Base-by-base conservation (phyloP, 2,329 filamentous ascomycete genomes). In the Periconia sp. region DNA sequence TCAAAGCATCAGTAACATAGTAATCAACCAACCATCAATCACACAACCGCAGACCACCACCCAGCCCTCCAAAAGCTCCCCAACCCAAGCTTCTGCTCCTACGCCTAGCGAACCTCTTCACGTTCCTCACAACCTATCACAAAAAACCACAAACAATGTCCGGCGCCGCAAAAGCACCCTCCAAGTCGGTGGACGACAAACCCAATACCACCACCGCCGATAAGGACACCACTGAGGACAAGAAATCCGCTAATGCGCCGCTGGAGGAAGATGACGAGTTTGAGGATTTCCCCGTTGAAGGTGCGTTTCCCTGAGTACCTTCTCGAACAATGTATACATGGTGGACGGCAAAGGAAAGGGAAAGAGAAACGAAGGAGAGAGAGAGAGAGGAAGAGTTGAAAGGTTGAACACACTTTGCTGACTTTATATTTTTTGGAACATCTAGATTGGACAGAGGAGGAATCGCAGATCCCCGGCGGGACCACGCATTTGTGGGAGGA, bases 251-350 rank as follows among this genome's bases (percentile, higher is more conserved):
- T 54, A 75, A 81, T 50, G 79, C 87, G 33, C 84, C 89, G 54
- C 83, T 97, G 27, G 94, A 96, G 75, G 94, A 99, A 75, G 94
- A 99, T 71, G 94, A 99, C 75, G 94, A 99, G 79, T 99, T 99
- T 69, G 94, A 99, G 74, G 94, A 99, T 75, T 99, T 99, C 71
- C 94, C 94, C 23, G 90, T 96, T 52, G 93, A 99, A 78, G 92
- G 94, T 96, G 77, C 52, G 68, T 19, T 14, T 9, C 14, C 27
- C 57, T 18, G 30, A 14, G n/a, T n/a, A n/a, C n/a, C 13, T 37
- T 11, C 33, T 37, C 11, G 5, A 3, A 14, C 33, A 5, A 3
- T 27, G 10, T 30, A 9, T 45, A 45, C 45, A n/a, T 11, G 6
- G 15, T 10, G 9, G 19, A 9, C 11, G 13, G 3, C 35, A 18